phyloP scores from a whole-genome alignment of 768 basidiomycete genomes.

The Tylopilus subfusipes region DNA sequence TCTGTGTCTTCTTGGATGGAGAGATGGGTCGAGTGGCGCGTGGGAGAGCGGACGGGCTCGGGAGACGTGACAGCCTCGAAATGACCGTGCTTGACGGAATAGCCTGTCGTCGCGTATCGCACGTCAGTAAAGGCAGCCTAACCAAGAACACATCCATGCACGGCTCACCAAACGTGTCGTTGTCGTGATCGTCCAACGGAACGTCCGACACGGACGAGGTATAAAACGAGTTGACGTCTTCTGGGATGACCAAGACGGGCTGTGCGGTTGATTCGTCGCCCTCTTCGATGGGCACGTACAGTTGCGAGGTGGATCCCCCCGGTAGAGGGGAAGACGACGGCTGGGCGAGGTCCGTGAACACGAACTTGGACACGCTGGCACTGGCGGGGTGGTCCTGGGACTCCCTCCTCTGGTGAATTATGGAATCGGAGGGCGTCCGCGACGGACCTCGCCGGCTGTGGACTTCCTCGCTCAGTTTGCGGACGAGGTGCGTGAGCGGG shows the following conservation, averaged over 20 bases:
- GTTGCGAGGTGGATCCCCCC: conserved; percentile 6
- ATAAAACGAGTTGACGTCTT: conserved; percentile 26
- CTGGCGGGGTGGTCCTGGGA: conserved; percentile 10
- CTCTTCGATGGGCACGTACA: conserved; percentile 6
- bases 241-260: conserved; percentile 12
- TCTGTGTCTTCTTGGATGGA: conserved; percentile 17
- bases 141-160: not conserved
- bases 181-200: conserved; percentile 14
- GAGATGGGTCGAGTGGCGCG: conserved; percentile 21
- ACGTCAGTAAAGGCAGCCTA: not conserved
- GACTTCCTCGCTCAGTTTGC: conserved; percentile 39
- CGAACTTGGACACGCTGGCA: conserved; percentile 9
- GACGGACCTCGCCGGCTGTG: conserved; percentile 23
- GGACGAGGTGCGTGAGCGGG: conserved; percentile 37
- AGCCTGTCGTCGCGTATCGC: conserved; percentile 9
- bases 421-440: conserved; percentile 11
- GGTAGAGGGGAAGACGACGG: conserved; percentile 17
- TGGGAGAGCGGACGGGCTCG: conserved; percentile 7
- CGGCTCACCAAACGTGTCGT: conserved; percentile 32
- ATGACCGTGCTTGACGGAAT: conserved; percentile 21
- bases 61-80: conserved; percentile 15
- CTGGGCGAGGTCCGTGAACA: conserved; percentile 17
- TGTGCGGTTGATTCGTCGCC: conserved; percentile 2
- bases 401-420: conserved; percentile 7
- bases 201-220: conserved; percentile 20